Conservation (phyloP, 2,329 filamentous ascomycete species). For the Aspergillus proliferans region DNA sequence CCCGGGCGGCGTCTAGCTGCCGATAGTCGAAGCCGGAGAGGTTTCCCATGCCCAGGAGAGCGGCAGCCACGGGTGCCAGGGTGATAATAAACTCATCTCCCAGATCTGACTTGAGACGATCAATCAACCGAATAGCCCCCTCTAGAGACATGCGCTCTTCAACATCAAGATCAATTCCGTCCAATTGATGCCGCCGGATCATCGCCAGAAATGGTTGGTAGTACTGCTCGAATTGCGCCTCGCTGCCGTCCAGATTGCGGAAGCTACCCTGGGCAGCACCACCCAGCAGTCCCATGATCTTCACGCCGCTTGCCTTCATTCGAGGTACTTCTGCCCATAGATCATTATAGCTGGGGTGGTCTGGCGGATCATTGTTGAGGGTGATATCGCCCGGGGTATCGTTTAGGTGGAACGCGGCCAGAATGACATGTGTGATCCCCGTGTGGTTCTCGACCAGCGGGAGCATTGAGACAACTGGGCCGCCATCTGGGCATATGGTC, state of each 20-base stretch:
- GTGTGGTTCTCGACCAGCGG: constrained; percentile 56
- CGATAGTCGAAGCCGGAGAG: constrained; percentile 79
- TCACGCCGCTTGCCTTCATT: constrained; percentile 67
- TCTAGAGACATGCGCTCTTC: constrained; percentile 67
- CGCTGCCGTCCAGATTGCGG: constrained; percentile 52
- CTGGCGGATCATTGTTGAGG: constrained; percentile 71
- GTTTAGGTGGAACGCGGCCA: constrained; percentile 83
- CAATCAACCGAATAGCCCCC: constrained; percentile 61
- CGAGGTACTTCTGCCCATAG: constrained; percentile 73
- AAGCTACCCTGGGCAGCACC: constrained; percentile 75
- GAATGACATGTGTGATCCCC: constrained; percentile 71
- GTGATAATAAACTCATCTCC: constrained; percentile 64
- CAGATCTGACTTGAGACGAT: constrained; percentile 52
- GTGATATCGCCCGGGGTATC: constrained; percentile 59
- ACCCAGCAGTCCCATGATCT: constrained; percentile 79
- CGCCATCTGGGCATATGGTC: constrained; percentile 53
- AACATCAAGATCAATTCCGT: constrained; percentile 72
- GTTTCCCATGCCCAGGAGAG: constrained; percentile 55
- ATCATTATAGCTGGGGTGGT: constrained; percentile 59
- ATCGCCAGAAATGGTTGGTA: constrained; percentile 64
- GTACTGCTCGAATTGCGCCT: constrained; percentile 62
- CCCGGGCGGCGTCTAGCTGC: constrained; percentile 62
- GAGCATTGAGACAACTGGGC: constrained; percentile 55
- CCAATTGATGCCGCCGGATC: constrained; percentile 55
- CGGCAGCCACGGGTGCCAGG: constrained; percentile 73